A percentile compares a stretch with the other conserved stretches of the same genome.
These are phyloP conservation scores for Calonectria ilicicola DNA, from an alignment of 2,329 filamentous ascomycete genomes.

Conservation along the genomic window DNA sequence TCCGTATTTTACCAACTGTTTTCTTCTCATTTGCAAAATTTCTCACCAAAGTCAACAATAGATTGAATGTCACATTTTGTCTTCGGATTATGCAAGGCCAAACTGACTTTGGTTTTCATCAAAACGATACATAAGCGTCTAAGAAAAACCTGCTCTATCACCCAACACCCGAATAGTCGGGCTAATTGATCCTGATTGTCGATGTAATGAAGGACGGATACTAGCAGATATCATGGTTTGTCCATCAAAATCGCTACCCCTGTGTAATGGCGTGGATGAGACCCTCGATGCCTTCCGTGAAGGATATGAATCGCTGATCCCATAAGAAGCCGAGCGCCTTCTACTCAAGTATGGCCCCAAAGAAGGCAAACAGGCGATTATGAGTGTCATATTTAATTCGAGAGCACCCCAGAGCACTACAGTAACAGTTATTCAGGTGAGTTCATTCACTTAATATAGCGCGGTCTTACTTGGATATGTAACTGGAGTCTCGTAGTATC, in stretches of 20 bases:
- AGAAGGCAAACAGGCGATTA: neutral
- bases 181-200: neutral
- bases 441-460: rapidly evolving
- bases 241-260: neutral
- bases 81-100: too few species aligned
- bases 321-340: neutral
- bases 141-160: too few species aligned
- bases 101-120: too few species aligned
- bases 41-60: too few species aligned
- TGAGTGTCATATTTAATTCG: neutral
- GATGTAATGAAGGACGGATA: neutral
- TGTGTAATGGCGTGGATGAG: neutral
- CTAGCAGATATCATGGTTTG: neutral
- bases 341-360: neutral
- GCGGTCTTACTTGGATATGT: neutral
- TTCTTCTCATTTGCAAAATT: too few species aligned
- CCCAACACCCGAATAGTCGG: neutral
- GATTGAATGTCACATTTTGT: too few species aligned
- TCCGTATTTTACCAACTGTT: too few species aligned
- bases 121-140: too few species aligned
- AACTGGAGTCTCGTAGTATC: neutral
- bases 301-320: neutral
- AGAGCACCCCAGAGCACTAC: neutral
- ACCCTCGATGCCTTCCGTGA: neutral
- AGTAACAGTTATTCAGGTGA: neutral